Base-by-base conservation (phyloP, 2,329 filamentous ascomycete species). In the Cyanodermella asteris region DNA sequence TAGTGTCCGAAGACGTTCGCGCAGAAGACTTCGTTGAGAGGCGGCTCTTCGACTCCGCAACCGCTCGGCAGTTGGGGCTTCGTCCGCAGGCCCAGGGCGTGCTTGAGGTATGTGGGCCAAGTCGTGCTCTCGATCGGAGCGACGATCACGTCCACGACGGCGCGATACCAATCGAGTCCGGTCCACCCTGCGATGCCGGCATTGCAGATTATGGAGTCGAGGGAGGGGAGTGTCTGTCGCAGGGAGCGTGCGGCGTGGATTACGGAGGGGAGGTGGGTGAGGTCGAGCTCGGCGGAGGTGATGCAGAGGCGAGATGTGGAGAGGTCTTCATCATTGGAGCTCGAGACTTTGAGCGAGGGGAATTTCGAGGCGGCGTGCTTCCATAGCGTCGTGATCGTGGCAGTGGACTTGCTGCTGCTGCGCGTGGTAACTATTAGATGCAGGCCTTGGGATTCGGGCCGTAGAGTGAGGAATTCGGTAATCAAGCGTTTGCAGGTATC, bases 1-100 rank as follows among this genome's bases (percentile, higher is more conserved):
- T 97, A 94, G 51, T 97, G 87, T 0, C 87, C 87, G 43, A 97
- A 94, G 16, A 91, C 63, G 42, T 94, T 94, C 24, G 84, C 73
- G 44, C 72, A 74, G 45, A 94, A 97, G 11, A 91, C 68, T 36
- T 78, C 61, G 3, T 80, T 82, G 1, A 97, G 53, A 5, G 55
- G 51, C 1, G 72, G 69, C 29, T 69, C 63, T 10, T 50, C 37
- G 3, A 18, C 5, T 12, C 10, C 6, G 27, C 16, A 11, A 25
- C 20, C 13, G 18, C 17, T 10, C 14, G 20, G 16, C 22, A 28
- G 15, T 28, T 28, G 20, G 16, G 24, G 20, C 47, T 37, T 46
- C 51, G 63, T 53, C 2, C 61, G 28, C 31, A 56, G 50, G 12
- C 70, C 70, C 3, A 57, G 41, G 8, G 57, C 47, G 3, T 71